Percentiles rank a stretch among this genome's conserved stretches.
These are phyloP conservation scores for Logfia minima DNA, from an alignment of 129 eudicot genomes.

Conservation along the genomic window DNA sequence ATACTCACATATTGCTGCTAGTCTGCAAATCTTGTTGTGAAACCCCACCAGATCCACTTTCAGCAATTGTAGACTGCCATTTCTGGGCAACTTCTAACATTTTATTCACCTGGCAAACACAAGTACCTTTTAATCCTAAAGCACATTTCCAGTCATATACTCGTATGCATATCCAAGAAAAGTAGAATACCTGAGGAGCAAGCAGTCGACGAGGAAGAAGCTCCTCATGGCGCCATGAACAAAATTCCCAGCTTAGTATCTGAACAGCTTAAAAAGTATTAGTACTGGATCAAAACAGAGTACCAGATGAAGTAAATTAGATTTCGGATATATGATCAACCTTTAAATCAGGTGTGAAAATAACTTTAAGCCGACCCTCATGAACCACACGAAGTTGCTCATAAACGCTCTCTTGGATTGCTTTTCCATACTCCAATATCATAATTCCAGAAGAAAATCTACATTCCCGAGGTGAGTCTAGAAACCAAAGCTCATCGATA, in stretches of 20 bases:
- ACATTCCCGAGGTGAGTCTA: conserved; percentile 77
- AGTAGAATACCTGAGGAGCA: conserved; percentile 65
- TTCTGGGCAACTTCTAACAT: conserved; percentile 81
- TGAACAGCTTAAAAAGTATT: background rate
- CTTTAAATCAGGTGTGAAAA: conserved; percentile 76
- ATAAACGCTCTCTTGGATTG: conserved; percentile 82
- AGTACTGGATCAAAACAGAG: background rate
- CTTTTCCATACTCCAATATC: conserved; percentile 80
- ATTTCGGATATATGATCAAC: conserved; percentile 21
- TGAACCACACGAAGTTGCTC: conserved; percentile 86
- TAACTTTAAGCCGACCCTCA: conserved; percentile 77
- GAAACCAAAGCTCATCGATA: conserved; percentile 70
- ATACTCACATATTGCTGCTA: conserved; percentile 49
- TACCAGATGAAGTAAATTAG: background rate
- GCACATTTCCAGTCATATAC: background rate
- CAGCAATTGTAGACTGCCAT: conserved; percentile 71
- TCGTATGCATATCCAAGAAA: background rate
- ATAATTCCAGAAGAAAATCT: conserved; percentile 63
- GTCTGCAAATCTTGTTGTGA: conserved; percentile 73
- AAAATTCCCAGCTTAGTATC: conserved; percentile 89
- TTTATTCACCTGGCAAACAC: conserved; percentile 61
- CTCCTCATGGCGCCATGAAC: conserved; percentile 85
- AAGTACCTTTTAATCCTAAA: background rate
- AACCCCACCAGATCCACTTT: conserved; percentile 68
- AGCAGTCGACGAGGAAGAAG: conserved; percentile 77